Evolutionary conservation across 306 rosid genomes (phyloP), one percentile per base, ranked within the genome.

Genomic region (Carpinus viminea): DNA sequence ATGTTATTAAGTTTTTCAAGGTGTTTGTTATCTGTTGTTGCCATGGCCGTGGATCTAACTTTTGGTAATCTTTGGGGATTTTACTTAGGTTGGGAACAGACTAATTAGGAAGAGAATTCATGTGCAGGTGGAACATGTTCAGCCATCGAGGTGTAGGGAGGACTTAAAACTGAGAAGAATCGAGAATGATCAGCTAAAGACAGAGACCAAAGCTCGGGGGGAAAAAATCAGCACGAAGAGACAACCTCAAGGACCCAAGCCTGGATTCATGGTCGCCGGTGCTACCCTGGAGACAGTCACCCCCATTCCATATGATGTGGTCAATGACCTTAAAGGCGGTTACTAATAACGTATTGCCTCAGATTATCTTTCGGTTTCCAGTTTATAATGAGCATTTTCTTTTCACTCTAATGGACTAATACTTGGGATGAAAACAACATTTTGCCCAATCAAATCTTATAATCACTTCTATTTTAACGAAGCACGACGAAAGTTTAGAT

Each of bases 251-350:
- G 98, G 98, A 3, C 98, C 98, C 5, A 95, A 73, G 53, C 76
- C 68, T 0, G 80, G 86, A 7, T 74, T 83, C 59, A 74, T 83
- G 76, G 86, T 83, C 2, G 83, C 57, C 43, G 86, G 86, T 31
- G 68, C 80, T 2, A 17, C 76, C 12, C 11, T 83, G 54, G 98
- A 95, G 80, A 95, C 98, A 0, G 98, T 95, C 1, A 95, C 98
- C 20, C 98, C 98, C 36, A 95, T 95, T 83, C 98, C 98, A 0
- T 95, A 95, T 3, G 98, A 95, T 83, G 98, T 95, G 0, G 98
- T 95, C 73, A 95, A 95, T n/a, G 98, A 95, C 57, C 93, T 95
- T 26, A 95, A 95, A 70, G 98, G 98, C 0, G 98, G 98, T 1
- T 95, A 95, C 61, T 94, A 7, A 41, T 41, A 41, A 41, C 7